A percentile compares a stretch with the other conserved stretches of the same genome.
Conservation (phyloP, 371 early-diverging fungal genomes). For the Mortierella sp. region DNA sequence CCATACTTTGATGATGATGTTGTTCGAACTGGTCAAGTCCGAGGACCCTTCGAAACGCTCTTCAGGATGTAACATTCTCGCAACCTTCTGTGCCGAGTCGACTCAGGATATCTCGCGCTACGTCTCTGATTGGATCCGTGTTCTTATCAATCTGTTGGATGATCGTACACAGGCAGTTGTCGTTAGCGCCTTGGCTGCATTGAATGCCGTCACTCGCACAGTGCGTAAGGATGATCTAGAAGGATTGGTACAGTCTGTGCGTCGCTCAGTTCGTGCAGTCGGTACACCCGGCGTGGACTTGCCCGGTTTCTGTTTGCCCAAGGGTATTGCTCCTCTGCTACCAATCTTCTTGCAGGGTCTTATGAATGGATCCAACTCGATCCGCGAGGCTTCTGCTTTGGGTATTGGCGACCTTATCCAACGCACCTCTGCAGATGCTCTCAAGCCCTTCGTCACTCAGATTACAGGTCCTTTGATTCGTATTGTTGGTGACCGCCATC, state of each 20-base stretch:
- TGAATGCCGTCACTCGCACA: conserved; percentile 84
- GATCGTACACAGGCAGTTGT: conserved; percentile 73
- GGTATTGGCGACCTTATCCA: conserved; percentile 87
- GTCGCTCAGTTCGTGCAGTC: conserved; percentile 75
- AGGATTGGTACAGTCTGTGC: conserved; percentile 78
- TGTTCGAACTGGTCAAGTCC: conserved; percentile 76
- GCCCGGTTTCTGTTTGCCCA: conserved; percentile 92
- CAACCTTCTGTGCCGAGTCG: conserved; percentile 78
- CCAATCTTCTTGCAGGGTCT: conserved; percentile 95
- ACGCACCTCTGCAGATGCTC: conserved; percentile 79
- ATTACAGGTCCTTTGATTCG: conserved; percentile 98
- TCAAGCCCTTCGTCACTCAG: conserved; percentile 93
- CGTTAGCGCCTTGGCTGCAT: conserved; percentile 81
- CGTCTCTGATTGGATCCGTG: conserved; percentile 86
- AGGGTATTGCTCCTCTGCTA: conserved; percentile 91
- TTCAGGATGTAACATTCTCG: conserved; percentile 71
- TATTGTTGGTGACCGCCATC: conserved; percentile 95
- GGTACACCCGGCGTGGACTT: conserved; percentile 75
- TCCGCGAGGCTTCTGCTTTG: conserved; percentile 88
- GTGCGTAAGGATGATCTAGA: conserved; percentile 90
- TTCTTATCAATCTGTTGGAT: conserved; percentile 78
- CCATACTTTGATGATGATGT: conserved; percentile 75
- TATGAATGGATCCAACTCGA: conserved; percentile 87
- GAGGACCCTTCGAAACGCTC: conserved; percentile 67
- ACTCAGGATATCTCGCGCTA: conserved; percentile 77